Base-by-base conservation (phyloP, 2,329 filamentous ascomycete species). In the Aspergillus udagawae region DNA sequence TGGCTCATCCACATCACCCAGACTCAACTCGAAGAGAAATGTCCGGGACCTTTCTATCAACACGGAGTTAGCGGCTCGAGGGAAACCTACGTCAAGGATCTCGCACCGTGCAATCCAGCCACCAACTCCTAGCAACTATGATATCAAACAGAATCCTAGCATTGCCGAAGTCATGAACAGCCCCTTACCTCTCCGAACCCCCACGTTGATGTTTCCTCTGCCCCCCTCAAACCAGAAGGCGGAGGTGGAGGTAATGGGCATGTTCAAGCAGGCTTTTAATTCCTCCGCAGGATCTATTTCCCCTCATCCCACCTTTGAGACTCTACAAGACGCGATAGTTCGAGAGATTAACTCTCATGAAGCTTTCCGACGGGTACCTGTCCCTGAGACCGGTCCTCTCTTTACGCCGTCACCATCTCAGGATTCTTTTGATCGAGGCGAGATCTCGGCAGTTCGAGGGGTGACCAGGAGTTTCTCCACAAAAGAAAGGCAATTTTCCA, bases 261-360 rank as follows among this genome's bases (percentile, higher is more conserved):
- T 77, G 60, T 75, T 77, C 52, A 73, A 64, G 52, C 72, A 75
- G 61, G 73, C 73, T 5, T 75, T 72, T 49, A 63, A 53, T 38
- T 69, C 44, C 10, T 17, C 73, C 2, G 65, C 65, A 6, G 67
- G 70, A 49, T 58, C 55, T 8, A 53, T 66, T 7, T 69, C 63
- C n/a, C 59, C 70, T 1, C 65, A 73, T 48, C 70, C 75, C 14
- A 75, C 73, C 1, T 75, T 73, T 53, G 75, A 77, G 58, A 72
- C 70, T 4, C 62, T 77, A 14, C 74, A 77, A 56, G 75, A 77
- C 63, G 69, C 74, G 17, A 77, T 77, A 42, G 65, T 77, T 32
- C 73, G 75, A 9, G 75, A 77, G 55, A 75, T 77, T 52, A 77
- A 77, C 54, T 77, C 73, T 3, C 75, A 77, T 50, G 75, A 77